Percentiles rank a stretch among this genome's conserved stretches.
Evolutionary conservation across 176 grass and related monocot species (phyloP).

Genomic region (Carex myosuroides): DNA sequence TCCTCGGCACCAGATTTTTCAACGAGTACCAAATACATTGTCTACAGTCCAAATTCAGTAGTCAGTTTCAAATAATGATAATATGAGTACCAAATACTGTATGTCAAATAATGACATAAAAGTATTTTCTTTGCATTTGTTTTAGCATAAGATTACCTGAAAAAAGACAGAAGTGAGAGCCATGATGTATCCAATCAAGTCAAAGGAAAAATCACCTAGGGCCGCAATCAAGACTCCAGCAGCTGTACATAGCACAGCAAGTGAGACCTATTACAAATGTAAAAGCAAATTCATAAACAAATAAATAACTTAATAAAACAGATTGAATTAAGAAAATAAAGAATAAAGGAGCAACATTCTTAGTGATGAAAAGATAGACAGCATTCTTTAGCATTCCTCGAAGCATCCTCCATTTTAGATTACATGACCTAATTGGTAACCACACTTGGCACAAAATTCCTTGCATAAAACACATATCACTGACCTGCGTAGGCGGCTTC

Average conservation of each 20-base stretch:
- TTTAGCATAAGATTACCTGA: slow-evolving; percentile 53
- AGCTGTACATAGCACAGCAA: slow-evolving; percentile 80
- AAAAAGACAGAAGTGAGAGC: slow-evolving; percentile 95
- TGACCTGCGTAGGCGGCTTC: slow-evolving; percentile 66
- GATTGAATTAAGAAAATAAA: not conserved
- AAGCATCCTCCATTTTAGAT: not conserved
- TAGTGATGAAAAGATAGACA: not conserved
- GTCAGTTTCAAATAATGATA: slow-evolving; percentile 26
- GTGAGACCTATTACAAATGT: slow-evolving; percentile 53
- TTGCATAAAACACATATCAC: not conserved
- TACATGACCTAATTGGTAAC: not conserved
- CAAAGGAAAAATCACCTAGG: slow-evolving; percentile 97
- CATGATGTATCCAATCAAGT: slow-evolving; percentile 89
- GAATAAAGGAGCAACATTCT: not conserved
- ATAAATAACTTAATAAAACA: not conserved
- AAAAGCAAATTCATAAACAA: slow-evolving; percentile 2
- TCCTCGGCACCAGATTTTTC: slow-evolving; percentile 95
- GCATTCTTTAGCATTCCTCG: not conserved
- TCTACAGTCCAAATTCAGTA: slow-evolving; percentile 45
- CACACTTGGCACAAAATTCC: not conserved
- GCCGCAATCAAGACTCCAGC: slow-evolving; percentile 83
- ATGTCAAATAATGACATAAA: too few species aligned
- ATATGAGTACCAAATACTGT: not conserved
- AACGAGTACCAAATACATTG: slow-evolving; percentile 92
- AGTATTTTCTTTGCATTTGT: not conserved